These are phyloP conservation scores for Diaporthe sp. DNA, from an alignment of 2,329 filamentous ascomycete genomes.

Conservation along the genomic window DNA sequence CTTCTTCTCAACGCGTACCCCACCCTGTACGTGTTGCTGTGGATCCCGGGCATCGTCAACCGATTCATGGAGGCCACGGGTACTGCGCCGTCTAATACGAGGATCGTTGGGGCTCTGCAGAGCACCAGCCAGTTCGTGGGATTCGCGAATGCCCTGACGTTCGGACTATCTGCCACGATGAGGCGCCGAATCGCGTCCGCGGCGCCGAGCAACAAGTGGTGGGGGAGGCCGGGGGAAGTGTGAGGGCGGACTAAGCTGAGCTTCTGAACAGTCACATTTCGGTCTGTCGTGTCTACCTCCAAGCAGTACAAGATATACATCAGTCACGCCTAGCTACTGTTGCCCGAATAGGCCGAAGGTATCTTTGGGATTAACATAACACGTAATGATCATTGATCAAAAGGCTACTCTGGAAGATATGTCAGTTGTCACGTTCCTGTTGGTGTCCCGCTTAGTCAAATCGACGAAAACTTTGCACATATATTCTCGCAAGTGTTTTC, in stretches of 20 bases:
- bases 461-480: no score
- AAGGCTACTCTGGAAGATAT: no score
- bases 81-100: conserved; percentile 24
- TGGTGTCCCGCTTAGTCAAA: background rate
- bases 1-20: conserved; percentile 56
- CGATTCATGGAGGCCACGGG: conserved; percentile 50
- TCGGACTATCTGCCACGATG: conserved; percentile 47
- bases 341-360: background rate
- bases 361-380: background rate
- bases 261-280: background rate
- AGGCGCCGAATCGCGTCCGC: background rate
- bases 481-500: no score
- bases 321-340: background rate
- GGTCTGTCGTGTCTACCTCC: background rate
- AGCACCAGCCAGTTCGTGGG: conserved; percentile 54
- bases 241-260: background rate
- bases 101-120: conserved; percentile 47
- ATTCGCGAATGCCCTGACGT: conserved; percentile 55
- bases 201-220: background rate
- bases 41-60: conserved; percentile 55
- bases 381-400: background rate
- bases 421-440: background rate
- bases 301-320: background rate
- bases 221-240: background rate
- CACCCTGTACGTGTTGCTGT: conserved; percentile 54